Evolutionary conservation across 1,139 yeast genomes (phyloP).

Genomic region (Yamadazyma friedrichii): DNA sequence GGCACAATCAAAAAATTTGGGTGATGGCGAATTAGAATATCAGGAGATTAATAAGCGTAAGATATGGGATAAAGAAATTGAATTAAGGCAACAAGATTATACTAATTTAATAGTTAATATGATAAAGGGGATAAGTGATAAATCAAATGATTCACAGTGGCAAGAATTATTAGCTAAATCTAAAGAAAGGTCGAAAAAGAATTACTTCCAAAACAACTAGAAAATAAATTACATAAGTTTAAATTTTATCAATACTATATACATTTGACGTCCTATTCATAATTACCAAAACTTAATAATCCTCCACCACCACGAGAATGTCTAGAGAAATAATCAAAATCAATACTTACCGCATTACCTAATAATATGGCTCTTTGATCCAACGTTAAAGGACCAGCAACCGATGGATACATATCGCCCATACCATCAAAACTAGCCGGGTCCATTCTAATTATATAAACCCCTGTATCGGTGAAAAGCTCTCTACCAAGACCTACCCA

Average conservation of each 20-base stretch:
- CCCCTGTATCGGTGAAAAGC: conserved; percentile 91
- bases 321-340: conserved; percentile 91
- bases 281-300: conserved; percentile 36
- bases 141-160: conserved; percentile 47
- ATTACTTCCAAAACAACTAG: background rate
- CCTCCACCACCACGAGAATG: conserved; percentile 63
- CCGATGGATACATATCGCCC: conserved; percentile 39
- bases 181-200: conserved; percentile 13
- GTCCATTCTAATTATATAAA: conserved; percentile 82
- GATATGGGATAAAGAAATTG: conserved; percentile 40
- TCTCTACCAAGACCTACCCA: conserved; percentile 96
- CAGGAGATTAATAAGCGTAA: conserved; percentile 36
- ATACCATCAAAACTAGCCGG: conserved; percentile 57
- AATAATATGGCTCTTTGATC: conserved; percentile 85
- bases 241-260: background rate
- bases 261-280: conserved; percentile 20
- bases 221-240: background rate
- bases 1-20: conserved; percentile 29
- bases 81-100: conserved; percentile 55
- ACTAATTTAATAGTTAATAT: conserved; percentile 52
- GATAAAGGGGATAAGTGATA: conserved; percentile 37
- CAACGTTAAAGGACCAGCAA: conserved; percentile 53
- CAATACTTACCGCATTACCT: conserved; percentile 87
- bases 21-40: conserved; percentile 32
- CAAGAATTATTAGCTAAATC: conserved; percentile 32